Evolutionary conservation across 495 filamentous ascomycete genomes (phyloP), one percentile per base, ranked within the genome.

Genomic region (Talaromyces ruber): DNA sequence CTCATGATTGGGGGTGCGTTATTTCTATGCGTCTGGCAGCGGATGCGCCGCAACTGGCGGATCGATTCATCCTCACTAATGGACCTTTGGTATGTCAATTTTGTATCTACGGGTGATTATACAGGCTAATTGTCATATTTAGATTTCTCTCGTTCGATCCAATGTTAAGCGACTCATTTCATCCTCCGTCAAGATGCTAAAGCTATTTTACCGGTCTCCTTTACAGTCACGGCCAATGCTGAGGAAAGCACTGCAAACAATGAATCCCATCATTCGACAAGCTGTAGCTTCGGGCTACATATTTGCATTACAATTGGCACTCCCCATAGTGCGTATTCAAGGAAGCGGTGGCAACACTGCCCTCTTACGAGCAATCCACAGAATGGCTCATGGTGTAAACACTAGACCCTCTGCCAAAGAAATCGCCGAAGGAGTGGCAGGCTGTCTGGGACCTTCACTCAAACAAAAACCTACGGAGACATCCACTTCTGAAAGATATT

Each of bases 1-100:
- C 64, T 2, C 83, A 86, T 71, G 83, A 86, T 59, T 86, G 83
- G 83, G 83, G 83, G 11, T 81, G 76, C 61, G 62, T 80, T 21
- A 64, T 85, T 18, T 71, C 73, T 5, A 81, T 74, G 68, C 73
- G 82, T 34, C 75, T 86, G 22, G 83, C 82, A 30, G 68, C 79
- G 28, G 82, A 85, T 52, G 83, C 83, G 9, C 75, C 77, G 29
- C 70, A 80, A 61, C 66, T 86, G 29, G 80, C 80, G 1, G 73
- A 84, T 65, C 71, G 80, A 18, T 83, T 81, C 58, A 79, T 85
- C 53, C 55, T 83, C 43, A 76, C 70, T 50, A 79, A 81, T 64
- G 76, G 74, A 4, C 73, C 80, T 21, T 68, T 80, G 51, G 82
- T 84, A 78, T 58, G 81, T 32, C 29, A 43, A 14, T 39, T 24